Conservation (phyloP, 75 land plant genomes). For the Cunninghamia lanceolata region DNA sequence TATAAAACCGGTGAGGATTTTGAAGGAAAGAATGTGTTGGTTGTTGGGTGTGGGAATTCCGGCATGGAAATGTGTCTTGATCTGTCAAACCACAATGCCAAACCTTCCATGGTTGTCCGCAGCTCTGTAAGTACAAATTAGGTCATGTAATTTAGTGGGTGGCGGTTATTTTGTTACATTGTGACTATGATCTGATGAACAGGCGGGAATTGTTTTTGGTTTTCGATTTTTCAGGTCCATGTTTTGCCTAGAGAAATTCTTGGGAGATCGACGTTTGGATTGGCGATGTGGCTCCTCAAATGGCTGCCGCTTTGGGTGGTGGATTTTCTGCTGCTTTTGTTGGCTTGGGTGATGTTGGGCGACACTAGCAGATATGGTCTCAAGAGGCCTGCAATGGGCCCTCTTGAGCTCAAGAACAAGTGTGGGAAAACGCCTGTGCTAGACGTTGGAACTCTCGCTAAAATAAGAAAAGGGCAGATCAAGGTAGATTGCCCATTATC, state of each 20-base stretch:
- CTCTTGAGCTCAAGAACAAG: slow-evolving; percentile 57
- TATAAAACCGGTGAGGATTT: slow-evolving; percentile 55
- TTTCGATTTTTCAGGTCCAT: slow-evolving; percentile 46
- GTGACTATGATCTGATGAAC: neutral
- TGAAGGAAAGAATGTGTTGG: slow-evolving; percentile 49
- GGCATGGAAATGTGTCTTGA: slow-evolving; percentile 73
- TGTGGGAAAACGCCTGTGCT: slow-evolving; percentile 71
- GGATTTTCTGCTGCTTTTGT: slow-evolving; percentile 46
- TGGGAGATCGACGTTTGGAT: slow-evolving; percentile 65
- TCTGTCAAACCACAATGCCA: slow-evolving; percentile 35
- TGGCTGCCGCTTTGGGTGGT: slow-evolving; percentile 64
- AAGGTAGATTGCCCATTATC: slow-evolving; percentile 31
- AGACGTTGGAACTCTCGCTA: slow-evolving; percentile 71
- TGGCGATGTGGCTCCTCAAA: slow-evolving; percentile 69
- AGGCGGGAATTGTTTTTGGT: neutral
- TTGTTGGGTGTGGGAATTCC: slow-evolving; percentile 75
- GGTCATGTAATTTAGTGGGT: too few relatives aligned
- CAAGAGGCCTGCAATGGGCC: slow-evolving; percentile 56
- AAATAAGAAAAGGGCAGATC: slow-evolving; percentile 55
- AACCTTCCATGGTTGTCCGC: slow-evolving; percentile 35
- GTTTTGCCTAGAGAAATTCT: slow-evolving; percentile 76
- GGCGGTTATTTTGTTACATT: neutral
- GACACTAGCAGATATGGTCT: slow-evolving; percentile 52
- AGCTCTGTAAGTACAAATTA: slow-evolving; percentile 21
- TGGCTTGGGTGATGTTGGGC: slow-evolving; percentile 55